These are phyloP conservation scores for Umbelopsis sp. DNA, from an alignment of 371 early-diverging fungal genomes.

Conservation along the genomic window DNA sequence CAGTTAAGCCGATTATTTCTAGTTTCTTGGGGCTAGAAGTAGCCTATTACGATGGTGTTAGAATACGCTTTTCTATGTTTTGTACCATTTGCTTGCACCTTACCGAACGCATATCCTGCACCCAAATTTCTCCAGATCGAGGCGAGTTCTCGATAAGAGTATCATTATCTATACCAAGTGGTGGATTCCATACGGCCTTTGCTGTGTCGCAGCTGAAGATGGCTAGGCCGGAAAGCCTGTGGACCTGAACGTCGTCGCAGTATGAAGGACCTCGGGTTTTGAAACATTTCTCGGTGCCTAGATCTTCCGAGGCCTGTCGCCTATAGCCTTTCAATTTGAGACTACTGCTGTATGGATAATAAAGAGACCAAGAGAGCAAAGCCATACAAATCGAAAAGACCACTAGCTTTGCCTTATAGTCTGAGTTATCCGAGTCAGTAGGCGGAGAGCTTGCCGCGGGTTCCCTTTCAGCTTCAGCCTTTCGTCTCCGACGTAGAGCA, in stretches of 20 bases:
- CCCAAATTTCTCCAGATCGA: constrained; percentile 20
- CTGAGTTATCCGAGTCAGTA: neutral
- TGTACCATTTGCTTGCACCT: neutral
- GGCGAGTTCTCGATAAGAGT: neutral
- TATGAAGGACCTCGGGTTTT: constrained; percentile 16
- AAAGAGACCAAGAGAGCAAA: neutral
- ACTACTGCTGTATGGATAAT: neutral
- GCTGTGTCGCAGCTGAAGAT: constrained; percentile 19
- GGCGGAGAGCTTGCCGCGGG: neutral
- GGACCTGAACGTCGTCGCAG: constrained; percentile 19
- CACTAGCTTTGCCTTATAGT: neutral
- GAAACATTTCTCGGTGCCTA: constrained; percentile 11
- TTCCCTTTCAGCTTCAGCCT: constrained; percentile 1
- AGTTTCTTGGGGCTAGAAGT: neutral
- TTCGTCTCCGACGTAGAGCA: constrained; percentile 7
- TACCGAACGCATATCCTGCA: constrained; percentile 20
- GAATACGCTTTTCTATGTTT: too few species aligned
- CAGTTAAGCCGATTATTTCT: neutral
- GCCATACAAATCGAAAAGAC: neutral
- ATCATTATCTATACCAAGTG: constrained; percentile 18
- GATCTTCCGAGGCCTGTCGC: neutral
- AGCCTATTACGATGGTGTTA: neutral
- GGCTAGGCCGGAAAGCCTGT: constrained; percentile 2
- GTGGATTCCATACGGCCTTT: constrained; percentile 10
- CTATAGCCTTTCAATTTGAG: neutral